These are phyloP conservation scores for Pythium dissimile DNA, from an alignment of 352 stramenopile genomes.

Conservation along the genomic window DNA sequence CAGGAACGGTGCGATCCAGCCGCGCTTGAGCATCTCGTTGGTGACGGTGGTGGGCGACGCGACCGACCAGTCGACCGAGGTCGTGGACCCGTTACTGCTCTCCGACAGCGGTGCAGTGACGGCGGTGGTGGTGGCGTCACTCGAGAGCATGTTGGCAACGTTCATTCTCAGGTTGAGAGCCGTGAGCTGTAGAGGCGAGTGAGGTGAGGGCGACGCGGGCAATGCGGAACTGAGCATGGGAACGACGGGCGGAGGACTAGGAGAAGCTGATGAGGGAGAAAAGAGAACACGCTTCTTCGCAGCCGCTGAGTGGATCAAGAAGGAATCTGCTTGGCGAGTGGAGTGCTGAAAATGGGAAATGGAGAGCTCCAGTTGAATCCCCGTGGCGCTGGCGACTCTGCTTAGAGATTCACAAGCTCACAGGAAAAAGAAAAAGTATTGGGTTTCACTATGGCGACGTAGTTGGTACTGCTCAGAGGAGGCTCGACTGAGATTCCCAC, in stretches of 20 bases:
- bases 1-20: constrained; percentile 83
- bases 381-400: not conserved
- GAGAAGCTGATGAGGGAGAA: not conserved
- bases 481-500: constrained; percentile 13
- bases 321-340: constrained; percentile 11
- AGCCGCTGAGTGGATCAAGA: not conserved
- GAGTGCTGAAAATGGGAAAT: constrained; percentile 9
- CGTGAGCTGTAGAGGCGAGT: not conserved
- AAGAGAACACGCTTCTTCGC: not conserved
- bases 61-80: constrained; percentile 21
- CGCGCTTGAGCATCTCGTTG: constrained; percentile 45
- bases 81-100: constrained; percentile 38
- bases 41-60: constrained; percentile 21
- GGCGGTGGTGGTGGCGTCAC: constrained; percentile 14
- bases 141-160: constrained; percentile 24
- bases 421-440: constrained; percentile 39
- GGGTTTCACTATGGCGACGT: constrained; percentile 27
- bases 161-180: constrained; percentile 15
- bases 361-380: constrained; percentile 9
- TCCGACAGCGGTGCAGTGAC: constrained; percentile 27
- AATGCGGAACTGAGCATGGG: constrained; percentile 22
- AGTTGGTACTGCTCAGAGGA: not conserved
- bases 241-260: not conserved
- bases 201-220: constrained; percentile 2
- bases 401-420: constrained; percentile 27